Evolutionary conservation across 768 basidiomycete species (phyloP).

Genomic region (Chalciporus pseudorubinellus): DNA sequence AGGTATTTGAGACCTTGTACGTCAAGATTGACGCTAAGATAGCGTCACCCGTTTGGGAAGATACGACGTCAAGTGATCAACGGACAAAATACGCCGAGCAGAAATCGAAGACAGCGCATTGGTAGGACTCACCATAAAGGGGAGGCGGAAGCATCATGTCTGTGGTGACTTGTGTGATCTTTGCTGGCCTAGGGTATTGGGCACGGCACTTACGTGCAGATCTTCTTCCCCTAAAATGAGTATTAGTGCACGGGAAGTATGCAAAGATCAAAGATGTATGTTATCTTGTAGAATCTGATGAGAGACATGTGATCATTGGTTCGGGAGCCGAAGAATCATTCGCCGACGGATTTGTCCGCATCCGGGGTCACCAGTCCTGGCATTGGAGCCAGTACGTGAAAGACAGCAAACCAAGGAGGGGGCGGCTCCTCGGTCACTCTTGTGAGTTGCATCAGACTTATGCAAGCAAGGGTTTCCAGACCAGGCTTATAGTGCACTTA

Average conservation of each 20-base stretch:
- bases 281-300: no score
- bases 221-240: background rate
- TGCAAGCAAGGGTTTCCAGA: background rate
- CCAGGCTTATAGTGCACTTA: background rate
- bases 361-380: no score
- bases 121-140: no score
- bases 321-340: no score
- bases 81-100: background rate
- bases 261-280: no score
- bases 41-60: background rate
- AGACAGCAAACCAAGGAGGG: no score
- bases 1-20: background rate
- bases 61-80: background rate
- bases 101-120: background rate
- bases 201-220: constrained; percentile 5
- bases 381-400: no score
- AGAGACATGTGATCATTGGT: no score
- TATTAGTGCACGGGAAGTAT: background rate
- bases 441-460: background rate
- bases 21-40: constrained; percentile 20
- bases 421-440: background rate
- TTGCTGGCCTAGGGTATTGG: no score
- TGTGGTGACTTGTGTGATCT: no score
- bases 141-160: no score
- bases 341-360: no score